Conservation (phyloP, 2,329 filamentous ascomycete genomes). For the Fusarium napiforme region DNA sequence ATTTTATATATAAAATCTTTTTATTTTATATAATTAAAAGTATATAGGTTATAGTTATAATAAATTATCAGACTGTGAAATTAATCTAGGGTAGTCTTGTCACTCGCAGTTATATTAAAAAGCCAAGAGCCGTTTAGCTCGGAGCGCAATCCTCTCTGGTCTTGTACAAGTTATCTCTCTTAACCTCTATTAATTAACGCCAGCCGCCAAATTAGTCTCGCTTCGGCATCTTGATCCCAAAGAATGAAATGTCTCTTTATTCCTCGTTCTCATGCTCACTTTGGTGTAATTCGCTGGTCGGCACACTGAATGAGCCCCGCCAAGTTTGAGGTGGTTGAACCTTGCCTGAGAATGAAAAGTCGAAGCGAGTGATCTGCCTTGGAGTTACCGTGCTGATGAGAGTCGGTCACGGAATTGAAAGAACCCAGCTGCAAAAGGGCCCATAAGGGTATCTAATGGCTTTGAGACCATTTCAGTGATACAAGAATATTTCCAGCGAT, state of each 20-base stretch:
- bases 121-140: too few relatives aligned
- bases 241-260: rapidly evolving
- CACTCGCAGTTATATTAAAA: too few relatives aligned
- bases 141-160: too few relatives aligned
- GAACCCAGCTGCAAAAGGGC: rapidly evolving
- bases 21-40: too few relatives aligned
- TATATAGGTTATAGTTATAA: too few relatives aligned
- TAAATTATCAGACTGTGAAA: too few relatives aligned
- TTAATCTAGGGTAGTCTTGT: too few relatives aligned
- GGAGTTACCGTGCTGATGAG: background rate
- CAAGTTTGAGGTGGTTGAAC: background rate
- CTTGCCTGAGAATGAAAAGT: background rate
- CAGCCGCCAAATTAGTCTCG: rapidly evolving
- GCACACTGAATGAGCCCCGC: too few relatives aligned
- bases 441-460: background rate
- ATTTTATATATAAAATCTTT: too few relatives aligned
- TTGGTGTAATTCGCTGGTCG: background rate
- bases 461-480: rapidly evolving
- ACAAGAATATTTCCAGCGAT: rapidly evolving
- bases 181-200: rapidly evolving
- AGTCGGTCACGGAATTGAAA: background rate
- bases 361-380: background rate
- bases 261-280: background rate
- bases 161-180: background rate
- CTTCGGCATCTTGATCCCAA: rapidly evolving